A percentile compares a stretch with the other conserved stretches of the same genome.
phyloP scores from a whole-genome alignment of 345 rosid species.

The Acer yangbiense region DNA sequence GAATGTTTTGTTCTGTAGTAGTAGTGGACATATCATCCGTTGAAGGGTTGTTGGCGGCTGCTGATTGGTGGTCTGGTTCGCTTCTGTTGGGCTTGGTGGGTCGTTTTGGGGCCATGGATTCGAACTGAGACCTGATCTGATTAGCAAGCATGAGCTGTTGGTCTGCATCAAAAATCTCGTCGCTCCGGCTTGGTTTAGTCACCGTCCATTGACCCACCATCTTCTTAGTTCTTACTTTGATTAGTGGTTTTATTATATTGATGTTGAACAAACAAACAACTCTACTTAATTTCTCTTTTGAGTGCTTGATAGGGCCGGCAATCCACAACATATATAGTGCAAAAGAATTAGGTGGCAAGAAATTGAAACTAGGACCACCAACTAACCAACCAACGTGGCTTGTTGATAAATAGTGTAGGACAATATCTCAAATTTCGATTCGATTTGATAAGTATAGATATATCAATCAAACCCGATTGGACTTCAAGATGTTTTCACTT shows the following conservation, averaged over 20 bases:
- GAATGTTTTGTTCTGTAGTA: conserved; percentile 30
- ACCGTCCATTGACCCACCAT: conserved; percentile 37
- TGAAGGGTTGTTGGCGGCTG: neutral
- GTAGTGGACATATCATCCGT: conserved; percentile 17
- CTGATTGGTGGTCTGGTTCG: conserved; percentile 40
- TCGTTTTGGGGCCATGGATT: conserved; percentile 64
- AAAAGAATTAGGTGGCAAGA: neutral
- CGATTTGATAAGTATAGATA: no score
- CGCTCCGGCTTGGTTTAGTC: conserved; percentile 82
- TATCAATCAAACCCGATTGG: no score
- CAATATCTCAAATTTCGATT: no score
- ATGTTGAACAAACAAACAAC: neutral
- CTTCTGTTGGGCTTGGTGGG: conserved; percentile 75
- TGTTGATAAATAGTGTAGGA: no score
- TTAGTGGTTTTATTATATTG: neutral
- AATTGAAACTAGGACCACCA: conserved; percentile 1
- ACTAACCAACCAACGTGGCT: no score
- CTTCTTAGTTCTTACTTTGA: neutral
- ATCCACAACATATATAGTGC: neutral
- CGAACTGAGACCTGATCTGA: conserved; percentile 62
- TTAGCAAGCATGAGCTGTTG: conserved; percentile 50
- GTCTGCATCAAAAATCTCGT: conserved; percentile 56
- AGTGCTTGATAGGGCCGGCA: neutral
- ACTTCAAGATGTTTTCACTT: no score
- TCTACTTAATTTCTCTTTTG: neutral